Evolutionary conservation across 2,329 filamentous ascomycete genomes (phyloP).

Genomic region (Pseudogymnoascus sp.): DNA sequence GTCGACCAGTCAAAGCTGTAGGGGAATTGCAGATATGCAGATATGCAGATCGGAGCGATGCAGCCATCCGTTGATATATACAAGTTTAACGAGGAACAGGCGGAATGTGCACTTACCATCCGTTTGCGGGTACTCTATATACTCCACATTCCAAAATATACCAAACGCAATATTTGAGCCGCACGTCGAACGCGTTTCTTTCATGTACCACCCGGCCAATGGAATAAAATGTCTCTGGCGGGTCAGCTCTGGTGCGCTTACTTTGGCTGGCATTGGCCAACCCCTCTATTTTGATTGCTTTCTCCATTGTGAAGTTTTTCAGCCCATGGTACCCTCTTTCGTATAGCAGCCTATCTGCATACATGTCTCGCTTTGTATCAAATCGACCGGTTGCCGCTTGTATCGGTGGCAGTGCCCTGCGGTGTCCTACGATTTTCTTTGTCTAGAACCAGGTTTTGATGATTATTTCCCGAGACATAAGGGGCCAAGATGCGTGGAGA

Average conservation of each 20-base stretch:
- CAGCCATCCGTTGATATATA: constrained; percentile 2
- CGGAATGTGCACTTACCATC: background rate
- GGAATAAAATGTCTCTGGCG: background rate
- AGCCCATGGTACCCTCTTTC: background rate
- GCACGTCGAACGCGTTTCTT: background rate
- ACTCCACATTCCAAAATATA: background rate
- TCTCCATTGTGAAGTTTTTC: background rate
- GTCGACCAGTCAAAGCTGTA: background rate
- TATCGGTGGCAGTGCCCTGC: background rate
- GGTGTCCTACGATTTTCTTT: background rate
- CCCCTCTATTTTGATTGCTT: background rate
- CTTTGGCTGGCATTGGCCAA: background rate
- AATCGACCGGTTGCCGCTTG: background rate
- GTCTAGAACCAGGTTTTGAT: background rate
- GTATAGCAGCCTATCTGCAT: background rate
- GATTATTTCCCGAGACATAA: background rate
- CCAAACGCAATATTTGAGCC: constrained; percentile 1
- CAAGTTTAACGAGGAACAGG: background rate
- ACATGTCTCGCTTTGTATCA: background rate
- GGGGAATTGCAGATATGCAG: background rate
- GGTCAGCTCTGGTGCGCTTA: background rate
- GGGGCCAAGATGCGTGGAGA: background rate
- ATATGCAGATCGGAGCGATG: background rate
- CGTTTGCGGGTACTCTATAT: background rate
- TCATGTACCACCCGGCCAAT: background rate